These are phyloP conservation scores for Kentomonas sorsogonicus DNA, from an alignment of 208 protist species.

Conservation along the genomic window DNA sequence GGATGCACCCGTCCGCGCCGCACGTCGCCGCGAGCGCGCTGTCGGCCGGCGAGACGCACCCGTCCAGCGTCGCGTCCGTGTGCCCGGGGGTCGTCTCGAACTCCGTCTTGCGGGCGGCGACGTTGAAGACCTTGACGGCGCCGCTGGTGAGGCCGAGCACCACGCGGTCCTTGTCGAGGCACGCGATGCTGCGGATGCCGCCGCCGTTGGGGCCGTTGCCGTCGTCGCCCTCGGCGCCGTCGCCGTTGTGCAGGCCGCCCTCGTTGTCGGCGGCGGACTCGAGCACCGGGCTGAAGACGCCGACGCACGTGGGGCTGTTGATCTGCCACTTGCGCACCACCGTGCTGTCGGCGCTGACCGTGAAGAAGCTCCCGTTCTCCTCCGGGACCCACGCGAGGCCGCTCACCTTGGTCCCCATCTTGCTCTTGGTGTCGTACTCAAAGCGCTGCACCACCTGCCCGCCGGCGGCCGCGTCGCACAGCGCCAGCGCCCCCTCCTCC, in stretches of 20 bases:
- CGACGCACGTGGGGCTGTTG: constrained; percentile 44
- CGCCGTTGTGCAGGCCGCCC: not conserved
- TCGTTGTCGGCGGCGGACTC: not conserved
- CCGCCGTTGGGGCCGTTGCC: constrained; percentile 10
- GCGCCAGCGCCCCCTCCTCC: constrained; percentile 54
- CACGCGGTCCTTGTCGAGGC: constrained; percentile 43
- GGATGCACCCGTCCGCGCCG: constrained; percentile 79
- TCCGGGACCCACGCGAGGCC: constrained; percentile 62
- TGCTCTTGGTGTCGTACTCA: constrained; percentile 17
- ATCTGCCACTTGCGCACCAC: constrained; percentile 64
- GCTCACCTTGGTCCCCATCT: constrained; percentile 27
- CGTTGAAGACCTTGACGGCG: constrained; percentile 72
- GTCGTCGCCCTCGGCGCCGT: not conserved
- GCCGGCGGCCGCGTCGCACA: constrained; percentile 41
- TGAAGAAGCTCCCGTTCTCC: constrained; percentile 66
- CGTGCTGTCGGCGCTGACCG: constrained; percentile 44
- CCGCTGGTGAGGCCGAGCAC: constrained; percentile 64
- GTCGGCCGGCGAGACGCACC: constrained; percentile 66
- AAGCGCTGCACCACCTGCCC: constrained; percentile 49
- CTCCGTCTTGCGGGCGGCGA: constrained; percentile 37
- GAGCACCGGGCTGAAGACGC: constrained; percentile 28
- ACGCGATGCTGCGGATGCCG: constrained; percentile 33
- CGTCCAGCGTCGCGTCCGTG: constrained; percentile 80
- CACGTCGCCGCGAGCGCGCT: constrained; percentile 69
- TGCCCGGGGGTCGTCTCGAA: constrained; percentile 58